These are phyloP conservation scores for Aegilops umbellulata DNA, from an alignment of 176 grass and related monocot genomes.

Conservation along the genomic window DNA sequence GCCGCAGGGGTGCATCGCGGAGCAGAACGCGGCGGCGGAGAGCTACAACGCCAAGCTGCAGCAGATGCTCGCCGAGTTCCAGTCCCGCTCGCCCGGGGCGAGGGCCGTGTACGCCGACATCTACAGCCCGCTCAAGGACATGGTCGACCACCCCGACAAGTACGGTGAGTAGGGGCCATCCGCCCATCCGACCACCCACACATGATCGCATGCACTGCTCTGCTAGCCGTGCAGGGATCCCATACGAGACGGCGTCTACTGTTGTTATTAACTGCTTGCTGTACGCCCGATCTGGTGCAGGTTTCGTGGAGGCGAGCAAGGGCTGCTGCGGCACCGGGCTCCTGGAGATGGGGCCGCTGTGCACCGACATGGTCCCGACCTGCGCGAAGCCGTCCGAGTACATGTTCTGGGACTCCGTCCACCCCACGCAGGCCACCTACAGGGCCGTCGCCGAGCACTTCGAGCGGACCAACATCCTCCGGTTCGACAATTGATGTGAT, in stretches of 20 bases:
- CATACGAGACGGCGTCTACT: not conserved
- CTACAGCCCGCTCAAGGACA: constrained; percentile 33
- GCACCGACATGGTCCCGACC: not conserved
- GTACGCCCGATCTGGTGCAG: not conserved
- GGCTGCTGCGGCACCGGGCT: constrained; percentile 39
- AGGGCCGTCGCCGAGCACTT: constrained; percentile 31
- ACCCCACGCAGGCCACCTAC: constrained; percentile 48
- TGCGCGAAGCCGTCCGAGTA: constrained; percentile 17
- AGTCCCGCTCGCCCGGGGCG: not conserved
- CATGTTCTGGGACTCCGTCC: constrained; percentile 48
- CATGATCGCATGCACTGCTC: not conserved
- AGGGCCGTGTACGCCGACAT: constrained; percentile 31
- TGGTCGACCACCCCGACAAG: constrained; percentile 32
- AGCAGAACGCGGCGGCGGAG: constrained; percentile 35
- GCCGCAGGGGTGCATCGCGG: constrained; percentile 1
- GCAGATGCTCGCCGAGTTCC: constrained; percentile 1
- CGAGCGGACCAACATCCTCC: not conserved
- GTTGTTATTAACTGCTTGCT: not conserved
- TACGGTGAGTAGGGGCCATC: constrained; percentile 23
- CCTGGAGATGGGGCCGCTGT: constrained; percentile 41
- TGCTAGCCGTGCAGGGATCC: not conserved
- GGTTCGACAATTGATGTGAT: constrained; percentile 2
- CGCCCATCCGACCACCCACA: not conserved
- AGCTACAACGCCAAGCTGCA: constrained; percentile 34
- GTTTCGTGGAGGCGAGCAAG: constrained; percentile 21